Evolutionary conservation across 352 stramenopile species (phyloP).

Genomic region (Phytopythium vexans): DNA sequence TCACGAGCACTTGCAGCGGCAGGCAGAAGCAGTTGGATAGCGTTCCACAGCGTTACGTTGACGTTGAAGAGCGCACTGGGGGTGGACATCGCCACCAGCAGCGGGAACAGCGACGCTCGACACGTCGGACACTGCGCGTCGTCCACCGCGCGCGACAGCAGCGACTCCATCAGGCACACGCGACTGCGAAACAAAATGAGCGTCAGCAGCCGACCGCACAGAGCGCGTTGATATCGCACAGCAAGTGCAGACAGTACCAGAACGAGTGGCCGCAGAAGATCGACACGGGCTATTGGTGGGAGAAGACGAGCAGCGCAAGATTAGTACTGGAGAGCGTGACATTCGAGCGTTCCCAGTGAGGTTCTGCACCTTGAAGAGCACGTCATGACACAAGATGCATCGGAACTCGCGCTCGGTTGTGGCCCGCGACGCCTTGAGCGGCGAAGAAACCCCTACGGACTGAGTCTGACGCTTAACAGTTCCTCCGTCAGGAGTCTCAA

Average conservation of each 20-base stretch:
- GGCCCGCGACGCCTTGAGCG: constrained; percentile 8
- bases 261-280: constrained; percentile 49
- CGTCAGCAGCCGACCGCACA: neutral
- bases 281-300: constrained; percentile 30
- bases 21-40: constrained; percentile 51
- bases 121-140: constrained; percentile 51
- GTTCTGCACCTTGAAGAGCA: constrained; percentile 39
- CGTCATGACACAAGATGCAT: constrained; percentile 54
- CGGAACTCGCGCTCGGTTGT: constrained; percentile 38
- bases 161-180: constrained; percentile 47
- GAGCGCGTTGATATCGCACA: neutral
- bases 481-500: constrained; percentile 3
- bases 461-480: constrained; percentile 11
- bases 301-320: neutral
- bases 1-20: constrained; percentile 11
- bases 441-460: constrained; percentile 13
- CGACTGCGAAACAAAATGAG: constrained; percentile 16
- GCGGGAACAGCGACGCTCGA: constrained; percentile 32
- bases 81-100: constrained; percentile 17
- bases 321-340: neutral
- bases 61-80: constrained; percentile 38
- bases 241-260: constrained; percentile 23
- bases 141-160: constrained; percentile 37
- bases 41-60: constrained; percentile 74
- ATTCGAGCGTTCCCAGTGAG: neutral